Evolutionary conservation across 345 rosid species (phyloP).

Genomic region (Pistacia atlantica): DNA sequence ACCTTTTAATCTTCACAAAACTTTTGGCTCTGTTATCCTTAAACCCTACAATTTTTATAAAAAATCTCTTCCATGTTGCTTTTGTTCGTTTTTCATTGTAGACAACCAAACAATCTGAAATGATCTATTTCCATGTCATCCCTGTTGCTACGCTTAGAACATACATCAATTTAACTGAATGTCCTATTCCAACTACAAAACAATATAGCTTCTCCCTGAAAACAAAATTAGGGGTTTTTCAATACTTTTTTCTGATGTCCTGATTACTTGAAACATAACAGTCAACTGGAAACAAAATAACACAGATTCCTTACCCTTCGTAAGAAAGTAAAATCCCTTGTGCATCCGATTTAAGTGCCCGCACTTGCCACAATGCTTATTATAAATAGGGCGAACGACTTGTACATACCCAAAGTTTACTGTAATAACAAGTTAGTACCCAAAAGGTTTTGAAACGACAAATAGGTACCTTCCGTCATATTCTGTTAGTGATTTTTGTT

Average conservation of each 20-base stretch:
- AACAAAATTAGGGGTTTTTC: slow-evolving; percentile 20
- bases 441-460: too few relatives aligned
- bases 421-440: too few relatives aligned
- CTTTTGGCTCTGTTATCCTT: not conserved
- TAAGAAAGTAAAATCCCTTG: slow-evolving; percentile 98
- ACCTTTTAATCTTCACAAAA: not conserved
- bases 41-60: slow-evolving; percentile 1
- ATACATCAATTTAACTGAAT: not conserved
- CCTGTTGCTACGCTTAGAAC: not conserved
- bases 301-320: slow-evolving; percentile 74
- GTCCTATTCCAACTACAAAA: too few relatives aligned
- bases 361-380: slow-evolving; percentile 88
- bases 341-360: slow-evolving; percentile 95
- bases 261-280: not conserved
- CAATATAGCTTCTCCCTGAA: slow-evolving; percentile 54
- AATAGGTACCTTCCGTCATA: too few relatives aligned
- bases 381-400: too few relatives aligned
- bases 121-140: not conserved
- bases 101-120: not conserved
- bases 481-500: too few relatives aligned
- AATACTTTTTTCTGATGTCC: slow-evolving; percentile 17
- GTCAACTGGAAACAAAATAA: not conserved
- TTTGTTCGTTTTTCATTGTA: not conserved
- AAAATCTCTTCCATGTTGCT: not conserved
- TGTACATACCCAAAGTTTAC: too few relatives aligned